A percentile compares a stretch with the other conserved stretches of the same genome.
Evolutionary conservation across 208 protist species (phyloP).

Genomic region (Leishmania turanica): DNA sequence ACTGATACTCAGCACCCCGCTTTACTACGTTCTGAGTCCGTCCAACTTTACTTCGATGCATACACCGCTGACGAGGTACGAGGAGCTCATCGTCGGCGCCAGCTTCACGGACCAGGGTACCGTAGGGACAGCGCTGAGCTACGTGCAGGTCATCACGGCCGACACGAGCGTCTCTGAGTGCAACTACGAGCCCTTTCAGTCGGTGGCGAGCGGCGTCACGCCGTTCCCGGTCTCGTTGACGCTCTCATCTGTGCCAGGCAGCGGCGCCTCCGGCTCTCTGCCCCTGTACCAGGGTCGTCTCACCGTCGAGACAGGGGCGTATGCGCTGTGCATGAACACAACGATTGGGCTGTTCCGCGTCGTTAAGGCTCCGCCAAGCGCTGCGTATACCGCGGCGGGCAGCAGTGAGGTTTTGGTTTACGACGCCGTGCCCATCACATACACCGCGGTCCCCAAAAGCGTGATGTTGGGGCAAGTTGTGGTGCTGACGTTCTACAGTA

Average conservation of each 20-base stretch:
- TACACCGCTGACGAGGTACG: slow-evolving; percentile 63
- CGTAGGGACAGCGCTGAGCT: slow-evolving; percentile 15
- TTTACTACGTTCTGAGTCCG: slow-evolving; percentile 66
- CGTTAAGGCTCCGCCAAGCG: slow-evolving; percentile 28
- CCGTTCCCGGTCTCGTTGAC: slow-evolving; percentile 28
- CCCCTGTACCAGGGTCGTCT: slow-evolving; percentile 52
- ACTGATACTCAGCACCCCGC: slow-evolving; percentile 49
- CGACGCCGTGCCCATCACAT: slow-evolving; percentile 46
- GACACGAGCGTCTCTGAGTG: slow-evolving; percentile 61
- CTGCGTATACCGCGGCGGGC: background rate
- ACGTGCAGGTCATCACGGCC: slow-evolving; percentile 45
- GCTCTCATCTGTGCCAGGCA: slow-evolving; percentile 21
- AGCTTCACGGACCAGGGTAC: slow-evolving; percentile 43
- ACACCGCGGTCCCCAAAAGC: slow-evolving; percentile 32
- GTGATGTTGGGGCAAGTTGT: slow-evolving; percentile 65
- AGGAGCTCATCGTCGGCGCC: slow-evolving; percentile 65
- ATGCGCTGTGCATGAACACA: slow-evolving; percentile 80
- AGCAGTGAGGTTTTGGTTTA: slow-evolving; percentile 25
- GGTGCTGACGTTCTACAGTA: slow-evolving; percentile 51
- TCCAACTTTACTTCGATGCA: slow-evolving; percentile 46
- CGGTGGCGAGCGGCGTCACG: slow-evolving; percentile 20
- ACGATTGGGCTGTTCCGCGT: slow-evolving; percentile 64
- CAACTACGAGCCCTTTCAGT: slow-evolving; percentile 79
- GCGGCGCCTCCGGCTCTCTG: background rate
- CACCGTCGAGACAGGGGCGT: slow-evolving; percentile 28